phyloP scores from a whole-genome alignment of 306 rosid species.

The Vigna mungo region DNA sequence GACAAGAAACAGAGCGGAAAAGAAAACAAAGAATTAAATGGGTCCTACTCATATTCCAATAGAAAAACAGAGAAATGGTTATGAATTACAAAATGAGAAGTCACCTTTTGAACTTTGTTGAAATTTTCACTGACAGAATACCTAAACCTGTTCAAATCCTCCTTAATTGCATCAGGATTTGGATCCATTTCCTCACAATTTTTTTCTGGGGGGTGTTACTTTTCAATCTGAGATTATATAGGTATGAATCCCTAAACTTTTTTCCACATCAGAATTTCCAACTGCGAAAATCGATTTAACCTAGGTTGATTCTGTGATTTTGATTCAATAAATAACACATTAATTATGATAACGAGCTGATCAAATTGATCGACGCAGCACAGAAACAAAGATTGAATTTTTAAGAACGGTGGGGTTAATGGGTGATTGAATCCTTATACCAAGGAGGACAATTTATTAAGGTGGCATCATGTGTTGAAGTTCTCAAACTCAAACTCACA shows the following conservation, averaged over 20 bases:
- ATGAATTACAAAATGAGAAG: constrained; percentile 12
- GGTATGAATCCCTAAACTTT: neutral
- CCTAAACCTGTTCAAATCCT: constrained; percentile 45
- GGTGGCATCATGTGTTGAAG: too few species aligned
- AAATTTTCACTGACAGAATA: constrained; percentile 42
- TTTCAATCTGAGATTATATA: neutral
- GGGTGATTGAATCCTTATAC: too few species aligned
- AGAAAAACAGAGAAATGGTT: neutral
- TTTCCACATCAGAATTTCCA: neutral
- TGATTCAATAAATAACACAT: neutral
- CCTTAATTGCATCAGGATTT: constrained; percentile 27
- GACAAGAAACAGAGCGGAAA: neutral
- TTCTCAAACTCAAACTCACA: too few species aligned
- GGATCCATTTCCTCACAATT: constrained; percentile 45
- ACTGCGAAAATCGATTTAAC: too few species aligned
- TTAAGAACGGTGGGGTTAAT: too few species aligned
- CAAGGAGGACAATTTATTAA: too few species aligned
- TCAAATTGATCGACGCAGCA: too few species aligned
- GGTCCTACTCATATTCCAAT: neutral
- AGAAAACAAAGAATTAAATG: neutral
- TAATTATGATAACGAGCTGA: too few species aligned
- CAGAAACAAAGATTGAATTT: too few species aligned
- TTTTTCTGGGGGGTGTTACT: neutral
- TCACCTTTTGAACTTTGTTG: constrained; percentile 56
- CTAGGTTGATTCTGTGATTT: neutral